Base-by-base conservation (phyloP, 164 flowering plant species). In the Liquidambar formosana region DNA sequence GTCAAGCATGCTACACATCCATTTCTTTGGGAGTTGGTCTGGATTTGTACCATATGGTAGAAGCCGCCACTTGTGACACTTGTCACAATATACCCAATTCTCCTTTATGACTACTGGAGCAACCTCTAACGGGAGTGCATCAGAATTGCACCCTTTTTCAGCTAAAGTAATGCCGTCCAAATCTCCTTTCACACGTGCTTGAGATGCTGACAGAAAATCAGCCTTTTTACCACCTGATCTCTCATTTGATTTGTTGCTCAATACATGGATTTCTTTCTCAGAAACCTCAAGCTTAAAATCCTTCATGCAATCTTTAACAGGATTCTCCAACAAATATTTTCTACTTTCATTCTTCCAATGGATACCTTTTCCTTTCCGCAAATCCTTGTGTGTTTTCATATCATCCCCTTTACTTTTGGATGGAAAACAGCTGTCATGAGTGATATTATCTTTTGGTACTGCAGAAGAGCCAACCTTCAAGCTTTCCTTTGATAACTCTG, bases 41-140 rank as follows among this genome's bases (percentile, higher is more conserved):
- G 89, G 85, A 75, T 86, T 80, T 60, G 47, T 78, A 47, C 89
- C 90, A 78, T 46, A 58, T 48, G 99, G 99, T 59, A 92, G 89
- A 72, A 93, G 91, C 63, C 99, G 83, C 99, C 99, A 95, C 65
- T 77, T 84, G 62, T 79, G 76, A 71, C 99, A 95, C 71, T 71
- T 85, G 77, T 95, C 99, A 75, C 99, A 93, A 38, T 66, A 57
- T 12, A 94, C 99, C 99, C 99, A 94, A 69, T 78, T 65, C 6
- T 88, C 88, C 65, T 87, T 67, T 53, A 80, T 76, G 25, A 79
- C 64, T 26, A 78, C 65, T 71, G 91, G 84, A 63, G 79, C 81
- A 41, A 51, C 67, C 10, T 64, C 70, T 56, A 73, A 63, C 66
- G 73, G 69, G 73, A 67, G 75, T 23, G 74, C 74, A 69, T 84